These are phyloP conservation scores for Arabis alpina DNA, from an alignment of 345 rosid species.

Conservation along the genomic window DNA sequence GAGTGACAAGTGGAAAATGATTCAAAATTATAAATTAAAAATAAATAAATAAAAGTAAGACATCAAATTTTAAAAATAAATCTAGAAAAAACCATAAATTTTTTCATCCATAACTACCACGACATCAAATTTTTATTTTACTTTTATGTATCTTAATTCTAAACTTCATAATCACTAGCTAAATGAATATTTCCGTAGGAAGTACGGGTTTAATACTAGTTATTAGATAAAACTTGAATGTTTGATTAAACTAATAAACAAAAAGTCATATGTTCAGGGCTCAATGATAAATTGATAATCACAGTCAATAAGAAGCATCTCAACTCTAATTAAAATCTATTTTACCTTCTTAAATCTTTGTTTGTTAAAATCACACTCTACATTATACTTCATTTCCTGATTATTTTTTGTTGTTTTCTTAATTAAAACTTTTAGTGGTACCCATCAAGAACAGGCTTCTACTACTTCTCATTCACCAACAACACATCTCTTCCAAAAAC, in stretches of 20 bases:
- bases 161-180: no score
- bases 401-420: neutral
- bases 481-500: slow-evolving; percentile 59
- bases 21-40: no score
- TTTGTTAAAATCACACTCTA: neutral
- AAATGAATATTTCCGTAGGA: no score
- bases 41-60: no score
- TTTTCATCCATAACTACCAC: no score
- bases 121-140: no score
- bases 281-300: slow-evolving; percentile 17
- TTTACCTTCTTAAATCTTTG: neutral
- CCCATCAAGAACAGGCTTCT: slow-evolving; percentile 83
- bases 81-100: no score
- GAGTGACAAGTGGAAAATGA: no score
- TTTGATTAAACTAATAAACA: slow-evolving; percentile 2
- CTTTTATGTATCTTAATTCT: no score
- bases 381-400: neutral
- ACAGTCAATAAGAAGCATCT: slow-evolving; percentile 19
- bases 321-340: neutral
- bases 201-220: no score
- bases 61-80: no score
- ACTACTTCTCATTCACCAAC: slow-evolving; percentile 80
- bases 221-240: neutral
- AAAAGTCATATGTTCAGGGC: slow-evolving; percentile 30
- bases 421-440: slow-evolving; percentile 63